Conservation (phyloP, 768 basidiomycete species). For the Phanerodontia chrysosporium region DNA sequence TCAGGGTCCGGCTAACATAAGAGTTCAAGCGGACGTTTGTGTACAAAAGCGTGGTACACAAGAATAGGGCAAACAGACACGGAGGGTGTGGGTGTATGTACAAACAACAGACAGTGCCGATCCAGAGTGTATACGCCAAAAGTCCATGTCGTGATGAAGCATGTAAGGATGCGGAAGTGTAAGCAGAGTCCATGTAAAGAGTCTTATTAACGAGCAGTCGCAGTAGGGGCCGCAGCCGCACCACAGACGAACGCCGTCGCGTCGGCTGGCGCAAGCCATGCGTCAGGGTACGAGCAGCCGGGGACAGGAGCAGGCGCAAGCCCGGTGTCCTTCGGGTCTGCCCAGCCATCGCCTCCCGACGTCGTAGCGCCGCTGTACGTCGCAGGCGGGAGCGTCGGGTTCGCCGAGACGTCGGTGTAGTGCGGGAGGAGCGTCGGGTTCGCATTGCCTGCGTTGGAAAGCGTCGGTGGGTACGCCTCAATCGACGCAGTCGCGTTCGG, state of each 20-base stretch:
- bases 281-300: conserved; percentile 62
- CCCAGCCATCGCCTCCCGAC: conserved; percentile 53
- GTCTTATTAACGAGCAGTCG: conserved; percentile 2
- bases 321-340: conserved; percentile 44
- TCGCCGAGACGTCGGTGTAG: conserved; percentile 57
- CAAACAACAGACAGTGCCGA: neutral
- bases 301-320: conserved; percentile 53
- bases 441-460: conserved; percentile 39
- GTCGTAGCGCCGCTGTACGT: conserved; percentile 42
- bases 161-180: neutral
- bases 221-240: conserved; percentile 10
- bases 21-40: neutral
- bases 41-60: neutral
- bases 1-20: too few species aligned
- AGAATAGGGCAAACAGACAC: neutral
- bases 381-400: conserved; percentile 53
- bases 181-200: neutral
- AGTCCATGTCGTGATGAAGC: neutral
- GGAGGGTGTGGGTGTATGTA: neutral
- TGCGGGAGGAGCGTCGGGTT: conserved; percentile 47
- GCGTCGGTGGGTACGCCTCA: conserved; percentile 48
- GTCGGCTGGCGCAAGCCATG: conserved; percentile 35
- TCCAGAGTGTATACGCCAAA: neutral
- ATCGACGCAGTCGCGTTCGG: conserved; percentile 38
- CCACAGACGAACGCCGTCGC: conserved; percentile 20